Evolutionary conservation across 2,329 filamentous ascomycete genomes (phyloP), one percentile per base, ranked within the genome.

Genomic region (Trichophyton schoenleinii): DNA sequence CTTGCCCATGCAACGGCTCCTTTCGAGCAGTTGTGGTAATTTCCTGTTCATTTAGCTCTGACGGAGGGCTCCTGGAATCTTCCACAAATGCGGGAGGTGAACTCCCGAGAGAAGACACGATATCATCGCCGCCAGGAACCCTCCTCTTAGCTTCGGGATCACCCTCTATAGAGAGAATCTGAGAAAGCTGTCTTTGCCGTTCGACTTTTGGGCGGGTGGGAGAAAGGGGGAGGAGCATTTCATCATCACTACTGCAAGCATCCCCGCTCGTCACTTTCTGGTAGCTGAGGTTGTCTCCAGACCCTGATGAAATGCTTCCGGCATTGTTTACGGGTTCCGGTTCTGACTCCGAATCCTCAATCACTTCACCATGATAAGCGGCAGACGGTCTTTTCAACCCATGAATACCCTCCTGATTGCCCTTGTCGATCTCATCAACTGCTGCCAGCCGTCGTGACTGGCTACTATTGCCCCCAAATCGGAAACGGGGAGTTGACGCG

Each of bases 181-280:
- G 66, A 6, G 61, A 59, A 7, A 70, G 68, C 8, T 53, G 22
- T 15, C 72, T 72, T 15, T 70, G 70, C 46, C 72, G 67, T 66
- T 75, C 76, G 22, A 55, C n/a, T 5, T 41, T 59, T 20, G 66
- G 64, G 11, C 67, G 63, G 46, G 67, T 64, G 22, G 64, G 62
- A n/a, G 66, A 64, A 1, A 68, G 59, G 1, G 67, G 66, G 61
- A 74, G 74, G 1, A 72, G 65, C 28, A 52, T 52, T 11, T 66
- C 67, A 41, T 75, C 70, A 20, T 70, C 67, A 22, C 70, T 68
- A 2, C 64, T 61, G 49, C 70, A 67, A 2, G 69, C 22, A 4
- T 65, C 59, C 0, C n/a, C 41, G 2, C 2, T 64, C 60, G 55
- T 70, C 67, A 3, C 69, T 20, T 4, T 65, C 58, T 0, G 46